Evolutionary conservation across 495 filamentous ascomycete species (phyloP).

Genomic region (Cercophora scortea): DNA sequence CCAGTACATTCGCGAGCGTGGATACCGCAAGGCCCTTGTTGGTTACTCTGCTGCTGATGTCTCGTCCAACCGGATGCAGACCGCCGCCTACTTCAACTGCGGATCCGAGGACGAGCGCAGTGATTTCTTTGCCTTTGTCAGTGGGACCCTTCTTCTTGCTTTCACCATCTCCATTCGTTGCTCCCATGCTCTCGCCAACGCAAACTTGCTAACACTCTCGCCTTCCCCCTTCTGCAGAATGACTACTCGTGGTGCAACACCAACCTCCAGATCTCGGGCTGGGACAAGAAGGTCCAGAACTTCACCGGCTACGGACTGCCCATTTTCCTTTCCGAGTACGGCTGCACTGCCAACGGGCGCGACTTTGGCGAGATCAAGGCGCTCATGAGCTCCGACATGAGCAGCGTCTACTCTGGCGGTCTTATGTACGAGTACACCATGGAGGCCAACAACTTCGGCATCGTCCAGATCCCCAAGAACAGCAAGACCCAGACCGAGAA

Average conservation of each 20-base stretch:
- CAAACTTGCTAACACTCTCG: not conserved
- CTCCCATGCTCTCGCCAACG: too few species aligned
- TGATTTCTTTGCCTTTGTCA: slow-evolving; percentile 88
- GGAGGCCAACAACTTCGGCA: slow-evolving; percentile 70
- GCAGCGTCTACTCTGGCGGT: slow-evolving; percentile 87
- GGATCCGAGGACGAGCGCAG: slow-evolving; percentile 76
- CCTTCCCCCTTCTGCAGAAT: slow-evolving; percentile 40
- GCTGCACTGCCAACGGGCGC: slow-evolving; percentile 74
- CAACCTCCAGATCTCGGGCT: slow-evolving; percentile 70
- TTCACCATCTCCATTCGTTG: too few species aligned
- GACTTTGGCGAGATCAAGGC: slow-evolving; percentile 73
- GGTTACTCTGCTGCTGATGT: slow-evolving; percentile 94
- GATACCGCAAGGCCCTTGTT: slow-evolving; percentile 75
- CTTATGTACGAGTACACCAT: slow-evolving; percentile 94
- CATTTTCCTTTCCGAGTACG: slow-evolving; percentile 94
- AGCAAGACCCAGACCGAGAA: slow-evolving; percentile 31
- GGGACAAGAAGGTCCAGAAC: slow-evolving; percentile 84
- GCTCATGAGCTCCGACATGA: slow-evolving; percentile 83
- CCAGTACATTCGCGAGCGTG: slow-evolving; percentile 67
- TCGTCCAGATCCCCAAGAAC: slow-evolving; percentile 59
- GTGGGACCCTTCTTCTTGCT: slow-evolving; percentile 4
- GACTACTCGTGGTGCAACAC: slow-evolving; percentile 98
- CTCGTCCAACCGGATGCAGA: slow-evolving; percentile 77
- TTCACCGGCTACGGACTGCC: slow-evolving; percentile 87
- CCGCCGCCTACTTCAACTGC: slow-evolving; percentile 94